These are phyloP conservation scores for Litsea cubeba DNA, from an alignment of 164 flowering plant species.

Conservation along the genomic window DNA sequence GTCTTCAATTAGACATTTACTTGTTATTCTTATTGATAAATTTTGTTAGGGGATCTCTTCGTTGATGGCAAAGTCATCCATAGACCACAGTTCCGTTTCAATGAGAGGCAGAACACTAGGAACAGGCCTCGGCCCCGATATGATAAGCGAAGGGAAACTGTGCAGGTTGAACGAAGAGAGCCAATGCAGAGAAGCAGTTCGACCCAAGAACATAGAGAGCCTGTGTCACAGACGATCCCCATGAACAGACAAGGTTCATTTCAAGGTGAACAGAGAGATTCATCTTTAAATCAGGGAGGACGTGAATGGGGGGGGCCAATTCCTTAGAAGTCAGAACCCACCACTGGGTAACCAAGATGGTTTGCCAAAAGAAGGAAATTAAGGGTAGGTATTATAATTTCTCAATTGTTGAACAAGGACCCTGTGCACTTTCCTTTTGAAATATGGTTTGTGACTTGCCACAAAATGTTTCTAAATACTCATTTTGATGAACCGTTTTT, in stretches of 20 bases:
- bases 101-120: slow-evolving; percentile 45
- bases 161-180: slow-evolving; percentile 64
- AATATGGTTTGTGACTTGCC: too few relatives aligned
- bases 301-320: too few relatives aligned
- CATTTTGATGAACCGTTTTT: too few relatives aligned
- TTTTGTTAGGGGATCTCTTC: slow-evolving; percentile 69
- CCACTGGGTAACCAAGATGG: not conserved
- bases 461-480: too few relatives aligned
- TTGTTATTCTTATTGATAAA: not conserved
- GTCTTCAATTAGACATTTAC: not conserved
- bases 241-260: slow-evolving; percentile 19
- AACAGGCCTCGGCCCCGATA: slow-evolving; percentile 77
- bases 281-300: slow-evolving; percentile 11
- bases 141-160: slow-evolving; percentile 74
- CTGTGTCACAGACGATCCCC: slow-evolving; percentile 23
- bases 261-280: slow-evolving; percentile 19
- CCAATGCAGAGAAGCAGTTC: slow-evolving; percentile 33
- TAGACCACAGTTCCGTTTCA: slow-evolving; percentile 77
- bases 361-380: not conserved
- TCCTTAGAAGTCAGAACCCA: not conserved
- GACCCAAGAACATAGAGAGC: slow-evolving; percentile 23
- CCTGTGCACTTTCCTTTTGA: too few relatives aligned
- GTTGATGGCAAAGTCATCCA: slow-evolving; percentile 90
- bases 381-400: slow-evolving; percentile 4
- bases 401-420: not conserved